Evolutionary conservation across 768 basidiomycete species (phyloP), one percentile per base, ranked within the genome.

Genomic region (Kwoniella bestiolae): DNA sequence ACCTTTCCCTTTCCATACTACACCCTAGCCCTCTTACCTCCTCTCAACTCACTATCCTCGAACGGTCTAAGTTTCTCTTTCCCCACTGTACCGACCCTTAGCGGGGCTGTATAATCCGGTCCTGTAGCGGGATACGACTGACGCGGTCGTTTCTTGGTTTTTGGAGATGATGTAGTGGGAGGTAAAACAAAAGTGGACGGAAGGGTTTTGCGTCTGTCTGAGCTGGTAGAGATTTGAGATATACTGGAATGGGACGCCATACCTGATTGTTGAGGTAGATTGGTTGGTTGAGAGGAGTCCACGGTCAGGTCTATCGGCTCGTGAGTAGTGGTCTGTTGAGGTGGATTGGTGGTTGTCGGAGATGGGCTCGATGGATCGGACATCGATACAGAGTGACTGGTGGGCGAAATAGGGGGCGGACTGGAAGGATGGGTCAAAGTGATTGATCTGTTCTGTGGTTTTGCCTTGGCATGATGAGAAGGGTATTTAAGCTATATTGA

Each of bases 41-140:
- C 12, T 26, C 28, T 25, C 26, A 65, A 31, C 32, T 58, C 63
- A 29, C 47, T 52, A 25, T 65, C 51, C 3, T 59, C 49, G n/a
- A 65, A 65, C 6, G 63, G 63, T 23, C 41, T 32, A 18, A 58
- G 45, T 25, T 47, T 64, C 18, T 50, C 23, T 21, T 44, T 64
- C 29, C 3, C 26, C n/a, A 45, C 41, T 4, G n/a, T 25, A 31
- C 38, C 34, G 52, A 32, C 21, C 25, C 14, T 35, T 7, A 44
- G 11, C 32, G 21, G 38, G 34, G 47, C 53, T 12, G 32, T 29
- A 35, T 56, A 63, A 23, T 63, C 53, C 38, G 62, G 62, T 2
- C 62, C 62, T 18, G 52, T 32, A 9, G 45, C 44, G 14, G 62
- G 62, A 26, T 41, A 55, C 21, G 62, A 56, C 28, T 63, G 52